A percentile compares a stretch with the other conserved stretches of the same genome.
phyloP scores from a whole-genome alignment of 1,284 basidiomycete species.

The Dichomitus squalens region DNA sequence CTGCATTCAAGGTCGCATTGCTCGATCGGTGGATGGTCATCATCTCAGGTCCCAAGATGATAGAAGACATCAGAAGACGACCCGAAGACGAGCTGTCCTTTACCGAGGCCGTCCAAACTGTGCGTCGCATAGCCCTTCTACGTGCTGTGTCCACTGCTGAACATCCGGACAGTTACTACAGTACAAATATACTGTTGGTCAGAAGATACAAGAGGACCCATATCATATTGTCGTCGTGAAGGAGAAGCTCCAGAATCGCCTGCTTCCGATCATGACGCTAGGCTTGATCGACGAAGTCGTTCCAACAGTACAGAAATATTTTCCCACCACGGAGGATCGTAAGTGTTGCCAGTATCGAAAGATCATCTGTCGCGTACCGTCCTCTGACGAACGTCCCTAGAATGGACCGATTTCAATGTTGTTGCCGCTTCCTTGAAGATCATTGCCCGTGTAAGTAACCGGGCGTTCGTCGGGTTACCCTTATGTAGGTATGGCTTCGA shows the following conservation, averaged over 20 bases:
- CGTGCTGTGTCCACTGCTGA: no score
- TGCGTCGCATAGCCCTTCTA: conserved; percentile 19
- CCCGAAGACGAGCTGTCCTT: conserved; percentile 38
- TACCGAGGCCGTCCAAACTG: conserved; percentile 25
- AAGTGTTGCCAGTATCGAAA: not conserved
- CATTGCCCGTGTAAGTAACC: conserved; percentile 28
- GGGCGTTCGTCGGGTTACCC: conserved; percentile 33
- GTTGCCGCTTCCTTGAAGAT: conserved; percentile 23
- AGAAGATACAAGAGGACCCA: conserved; percentile 24
- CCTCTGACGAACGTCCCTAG: conserved; percentile 7
- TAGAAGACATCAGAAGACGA: conserved; percentile 39
- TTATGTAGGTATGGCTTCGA: no score
- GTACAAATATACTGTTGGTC: conserved; percentile 32
- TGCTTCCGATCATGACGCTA: conserved; percentile 27
- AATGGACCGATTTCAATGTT: conserved; percentile 23
- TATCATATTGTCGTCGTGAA: conserved; percentile 32
- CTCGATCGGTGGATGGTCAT: conserved; percentile 36
- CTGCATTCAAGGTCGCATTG: conserved; percentile 37
- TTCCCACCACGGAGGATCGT: conserved; percentile 26
- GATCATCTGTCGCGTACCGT: no score
- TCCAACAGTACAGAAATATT: conserved; percentile 29
- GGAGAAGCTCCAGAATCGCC: conserved; percentile 33
- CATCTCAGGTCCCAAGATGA: conserved; percentile 32
- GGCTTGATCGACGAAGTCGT: conserved; percentile 37
- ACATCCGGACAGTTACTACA: conserved; percentile 27